Evolutionary conservation across 2,329 filamentous ascomycete species (phyloP).

Genomic region (Fusarium fujikuroi): DNA sequence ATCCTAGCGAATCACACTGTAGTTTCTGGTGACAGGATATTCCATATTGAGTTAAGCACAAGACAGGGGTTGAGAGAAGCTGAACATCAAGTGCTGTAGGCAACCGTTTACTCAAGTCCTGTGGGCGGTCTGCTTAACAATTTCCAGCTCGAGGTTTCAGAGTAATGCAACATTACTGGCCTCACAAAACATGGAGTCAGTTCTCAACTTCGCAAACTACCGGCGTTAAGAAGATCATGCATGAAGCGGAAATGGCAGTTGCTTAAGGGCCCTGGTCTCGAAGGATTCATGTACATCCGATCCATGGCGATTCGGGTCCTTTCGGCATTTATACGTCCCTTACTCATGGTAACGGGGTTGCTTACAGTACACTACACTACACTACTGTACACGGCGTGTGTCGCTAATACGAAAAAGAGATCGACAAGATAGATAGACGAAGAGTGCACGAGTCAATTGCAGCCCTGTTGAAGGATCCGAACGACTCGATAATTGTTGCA

Average conservation of each 20-base stretch:
- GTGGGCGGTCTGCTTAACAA: slow-evolving; percentile 42
- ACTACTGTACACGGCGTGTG: not conserved
- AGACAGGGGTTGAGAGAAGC: not conserved
- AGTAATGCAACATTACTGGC: not conserved
- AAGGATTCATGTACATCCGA: not conserved
- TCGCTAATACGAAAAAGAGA: not conserved
- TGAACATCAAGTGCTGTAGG: not conserved
- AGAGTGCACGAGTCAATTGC: not conserved
- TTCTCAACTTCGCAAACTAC: not conserved
- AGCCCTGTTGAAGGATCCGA: not conserved
- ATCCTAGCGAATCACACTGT: not conserved
- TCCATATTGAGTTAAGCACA: not conserved
- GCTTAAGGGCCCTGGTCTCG: not conserved
- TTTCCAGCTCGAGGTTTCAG: slow-evolving; percentile 2
- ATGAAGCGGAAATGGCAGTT: not conserved
- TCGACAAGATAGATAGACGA: slow-evolving; percentile 4
- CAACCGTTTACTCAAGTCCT: not conserved
- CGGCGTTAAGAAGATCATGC: not conserved
- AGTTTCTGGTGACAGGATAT: not conserved
- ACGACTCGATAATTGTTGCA: not conserved
- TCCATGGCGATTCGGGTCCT: not conserved
- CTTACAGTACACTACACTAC: not conserved
- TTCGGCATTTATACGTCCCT: slow-evolving; percentile 5
- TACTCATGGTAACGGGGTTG: not conserved
- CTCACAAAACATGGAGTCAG: not conserved